Conservation (phyloP, 73 alveolate species). For the Uronychia binucleata region DNA sequence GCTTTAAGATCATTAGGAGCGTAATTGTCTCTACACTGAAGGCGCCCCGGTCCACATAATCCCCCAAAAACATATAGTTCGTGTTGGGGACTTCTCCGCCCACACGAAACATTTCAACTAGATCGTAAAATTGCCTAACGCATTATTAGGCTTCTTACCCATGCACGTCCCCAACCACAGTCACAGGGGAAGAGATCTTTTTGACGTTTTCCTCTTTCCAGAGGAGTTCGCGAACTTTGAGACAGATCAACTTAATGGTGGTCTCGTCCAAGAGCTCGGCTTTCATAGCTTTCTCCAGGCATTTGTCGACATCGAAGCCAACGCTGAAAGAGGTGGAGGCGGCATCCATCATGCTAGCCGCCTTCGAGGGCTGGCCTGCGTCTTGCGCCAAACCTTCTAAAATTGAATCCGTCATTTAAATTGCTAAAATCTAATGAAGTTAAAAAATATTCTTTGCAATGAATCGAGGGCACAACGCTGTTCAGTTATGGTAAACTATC, state of each 20-base stretch:
- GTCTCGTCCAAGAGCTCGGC: constrained; percentile 78
- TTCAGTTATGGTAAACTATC: not conserved
- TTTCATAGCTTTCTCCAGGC: constrained; percentile 70
- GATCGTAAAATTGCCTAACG: constrained; percentile 81
- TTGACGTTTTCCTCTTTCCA: constrained; percentile 80
- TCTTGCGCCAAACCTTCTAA: not conserved
- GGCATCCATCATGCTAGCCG: not conserved
- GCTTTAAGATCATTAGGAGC: constrained; percentile 75
- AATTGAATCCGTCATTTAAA: not conserved
- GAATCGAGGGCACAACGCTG: not conserved
- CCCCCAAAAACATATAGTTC: constrained; percentile 88
- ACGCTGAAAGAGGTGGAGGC: not conserved
- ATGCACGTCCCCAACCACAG: constrained; percentile 93
- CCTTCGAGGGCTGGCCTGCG: not conserved
- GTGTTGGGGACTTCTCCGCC: constrained; percentile 96
- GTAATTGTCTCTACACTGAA: constrained; percentile 85
- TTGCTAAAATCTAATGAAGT: not conserved
- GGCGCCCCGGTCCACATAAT: constrained; percentile 92
- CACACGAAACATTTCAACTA: constrained; percentile 86
- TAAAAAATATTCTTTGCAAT: too few relatives aligned
- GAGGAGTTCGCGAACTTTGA: constrained; percentile 72
- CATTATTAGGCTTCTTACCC: constrained; percentile 36
- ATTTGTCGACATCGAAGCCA: constrained; percentile 68
- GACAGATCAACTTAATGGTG: constrained; percentile 70
- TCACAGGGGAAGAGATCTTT: constrained; percentile 81